phyloP scores from a whole-genome alignment of 2,329 filamentous ascomycete species.

The Huntiella omanensis region DNA sequence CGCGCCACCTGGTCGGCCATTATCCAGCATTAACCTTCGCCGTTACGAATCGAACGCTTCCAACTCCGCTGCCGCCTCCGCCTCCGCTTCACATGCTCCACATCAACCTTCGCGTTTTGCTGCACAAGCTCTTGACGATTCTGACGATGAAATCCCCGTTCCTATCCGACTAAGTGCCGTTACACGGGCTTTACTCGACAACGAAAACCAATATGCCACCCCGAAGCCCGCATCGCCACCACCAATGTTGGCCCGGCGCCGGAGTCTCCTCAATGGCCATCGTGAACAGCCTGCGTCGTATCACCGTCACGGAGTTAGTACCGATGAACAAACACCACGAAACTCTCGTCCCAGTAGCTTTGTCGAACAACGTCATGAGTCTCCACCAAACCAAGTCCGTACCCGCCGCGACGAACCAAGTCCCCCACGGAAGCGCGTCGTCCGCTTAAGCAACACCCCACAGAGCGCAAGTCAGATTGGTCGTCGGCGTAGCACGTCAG shows the following conservation, averaged over 20 bases:
- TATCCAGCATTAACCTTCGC: constrained; percentile 26
- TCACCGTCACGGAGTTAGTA: too few relatives aligned
- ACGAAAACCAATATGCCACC: constrained; percentile 31
- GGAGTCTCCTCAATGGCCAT: constrained; percentile 24
- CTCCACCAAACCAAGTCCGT: constrained; percentile 24
- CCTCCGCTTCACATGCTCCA: constrained; percentile 15
- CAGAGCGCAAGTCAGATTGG: constrained; percentile 24
- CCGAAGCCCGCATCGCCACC: constrained; percentile 28
- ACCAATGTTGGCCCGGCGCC: constrained; percentile 24
- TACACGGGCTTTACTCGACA: constrained; percentile 66
- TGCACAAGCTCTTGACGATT: constrained; percentile 44
- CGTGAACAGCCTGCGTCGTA: not conserved
- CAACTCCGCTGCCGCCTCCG: constrained; percentile 15
- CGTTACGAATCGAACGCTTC: constrained; percentile 28
- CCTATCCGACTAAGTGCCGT: constrained; percentile 88
- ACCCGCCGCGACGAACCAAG: constrained; percentile 29
- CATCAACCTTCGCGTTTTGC: constrained; percentile 24
- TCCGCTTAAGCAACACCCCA: constrained; percentile 34
- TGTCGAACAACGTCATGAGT: constrained; percentile 14
- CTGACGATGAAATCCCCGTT: constrained; percentile 80
- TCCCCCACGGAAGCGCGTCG: constrained; percentile 36
- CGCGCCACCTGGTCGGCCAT: constrained; percentile 32
- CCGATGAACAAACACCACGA: too few relatives aligned
- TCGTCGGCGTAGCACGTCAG: constrained; percentile 32
- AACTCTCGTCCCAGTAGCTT: too few relatives aligned